These are phyloP conservation scores for Annulohypoxylon maeteangense DNA, from an alignment of 495 filamentous ascomycete species.

Conservation along the genomic window DNA sequence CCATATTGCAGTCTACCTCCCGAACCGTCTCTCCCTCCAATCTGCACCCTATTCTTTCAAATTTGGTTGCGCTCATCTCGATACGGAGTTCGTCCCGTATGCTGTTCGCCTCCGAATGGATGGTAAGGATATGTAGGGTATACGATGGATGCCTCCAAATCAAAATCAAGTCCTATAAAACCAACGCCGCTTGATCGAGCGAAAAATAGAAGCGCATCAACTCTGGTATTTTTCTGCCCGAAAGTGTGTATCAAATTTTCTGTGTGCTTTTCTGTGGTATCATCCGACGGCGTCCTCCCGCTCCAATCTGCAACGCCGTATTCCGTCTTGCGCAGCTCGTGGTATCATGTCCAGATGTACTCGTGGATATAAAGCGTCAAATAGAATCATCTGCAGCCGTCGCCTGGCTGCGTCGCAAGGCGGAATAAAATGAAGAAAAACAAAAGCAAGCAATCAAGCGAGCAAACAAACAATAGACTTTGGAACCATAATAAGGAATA, in stretches of 20 bases:
- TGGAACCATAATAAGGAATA: slow-evolving; percentile 8
- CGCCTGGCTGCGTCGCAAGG: slow-evolving; percentile 23
- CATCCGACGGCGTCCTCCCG: slow-evolving; percentile 47
- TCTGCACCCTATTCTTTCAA: neutral
- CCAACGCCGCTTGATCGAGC: slow-evolving; percentile 39
- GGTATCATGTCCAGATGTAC: slow-evolving; percentile 51
- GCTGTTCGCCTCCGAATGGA: slow-evolving; percentile 11
- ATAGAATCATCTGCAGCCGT: slow-evolving; percentile 44
- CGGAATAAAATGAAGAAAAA: slow-evolving; percentile 18
- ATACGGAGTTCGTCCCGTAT: slow-evolving; percentile 3
- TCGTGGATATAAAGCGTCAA: slow-evolving; percentile 51
- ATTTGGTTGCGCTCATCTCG: slow-evolving; percentile 4
- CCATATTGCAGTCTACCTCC: slow-evolving; percentile 41
- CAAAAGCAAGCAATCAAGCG: neutral
- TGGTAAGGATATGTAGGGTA: slow-evolving; percentile 21
- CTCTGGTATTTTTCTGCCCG: slow-evolving; percentile 42
- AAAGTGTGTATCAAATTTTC: slow-evolving; percentile 42
- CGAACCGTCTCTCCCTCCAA: slow-evolving; percentile 12
- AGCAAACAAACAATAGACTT: slow-evolving; percentile 12
- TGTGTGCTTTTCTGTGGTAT: slow-evolving; percentile 52
- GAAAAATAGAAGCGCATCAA: slow-evolving; percentile 37
- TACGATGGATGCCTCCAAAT: slow-evolving; percentile 21
- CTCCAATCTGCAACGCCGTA: slow-evolving; percentile 52
- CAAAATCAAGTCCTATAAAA: slow-evolving; percentile 35
- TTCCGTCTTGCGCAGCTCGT: slow-evolving; percentile 47